These are phyloP conservation scores for Coniochaeta sp. DNA, from an alignment of 2,329 filamentous ascomycete species.

Conservation along the genomic window DNA sequence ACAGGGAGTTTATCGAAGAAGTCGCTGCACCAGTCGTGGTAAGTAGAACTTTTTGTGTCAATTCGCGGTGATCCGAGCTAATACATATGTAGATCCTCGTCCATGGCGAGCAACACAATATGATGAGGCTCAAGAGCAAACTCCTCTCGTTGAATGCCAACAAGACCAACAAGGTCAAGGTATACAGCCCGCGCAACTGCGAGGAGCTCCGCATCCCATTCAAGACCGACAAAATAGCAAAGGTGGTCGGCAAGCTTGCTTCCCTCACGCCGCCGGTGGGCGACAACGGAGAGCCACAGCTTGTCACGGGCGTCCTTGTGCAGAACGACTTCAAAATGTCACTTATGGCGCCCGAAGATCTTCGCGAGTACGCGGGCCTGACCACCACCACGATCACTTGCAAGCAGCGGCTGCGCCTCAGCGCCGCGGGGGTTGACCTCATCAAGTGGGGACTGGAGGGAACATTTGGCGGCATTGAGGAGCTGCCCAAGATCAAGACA, in stretches of 20 bases:
- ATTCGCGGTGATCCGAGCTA: background rate
- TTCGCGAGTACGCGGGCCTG: conserved; percentile 93
- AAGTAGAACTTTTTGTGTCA: conserved; percentile 33
- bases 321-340: conserved; percentile 98
- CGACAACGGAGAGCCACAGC: conserved; percentile 28
- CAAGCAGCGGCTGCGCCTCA: conserved; percentile 82
- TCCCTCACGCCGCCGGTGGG: conserved; percentile 62
- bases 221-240: conserved; percentile 89
- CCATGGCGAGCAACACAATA: conserved; percentile 94
- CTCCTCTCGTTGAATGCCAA: conserved; percentile 84
- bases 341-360: conserved; percentile 91
- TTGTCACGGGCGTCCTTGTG: conserved; percentile 86
- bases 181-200: conserved; percentile 90
- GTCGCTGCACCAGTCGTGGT: conserved; percentile 87
- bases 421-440: conserved; percentile 80
- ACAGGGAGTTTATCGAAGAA: conserved; percentile 94
- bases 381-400: conserved; percentile 93
- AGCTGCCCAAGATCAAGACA: conserved; percentile 49
- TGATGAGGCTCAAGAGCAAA: conserved; percentile 95
- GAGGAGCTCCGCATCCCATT: conserved; percentile 94
- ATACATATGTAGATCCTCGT: conserved; percentile 66
- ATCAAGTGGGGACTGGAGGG: conserved; percentile 92
- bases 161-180: conserved; percentile 76
- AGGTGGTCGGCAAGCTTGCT: conserved; percentile 91
- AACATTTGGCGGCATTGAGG: conserved; percentile 83